A percentile compares a stretch with the other conserved stretches of the same genome.
These are phyloP conservation scores for Podaxis sp. DNA, from an alignment of 768 basidiomycete genomes.

Conservation along the genomic window DNA sequence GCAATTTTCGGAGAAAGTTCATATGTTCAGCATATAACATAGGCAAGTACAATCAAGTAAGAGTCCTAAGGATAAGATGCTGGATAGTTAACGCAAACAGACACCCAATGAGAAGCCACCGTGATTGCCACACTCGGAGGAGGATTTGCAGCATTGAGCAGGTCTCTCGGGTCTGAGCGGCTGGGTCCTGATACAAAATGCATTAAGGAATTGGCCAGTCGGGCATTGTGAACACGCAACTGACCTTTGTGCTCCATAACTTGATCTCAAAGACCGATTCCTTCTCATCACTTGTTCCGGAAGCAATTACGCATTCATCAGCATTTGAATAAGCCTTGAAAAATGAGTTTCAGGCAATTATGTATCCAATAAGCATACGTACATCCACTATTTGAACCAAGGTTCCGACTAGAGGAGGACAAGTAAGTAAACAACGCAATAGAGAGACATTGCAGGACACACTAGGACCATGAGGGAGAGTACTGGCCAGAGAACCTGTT, in stretches of 20 bases:
- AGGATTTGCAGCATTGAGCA: too few relatives aligned
- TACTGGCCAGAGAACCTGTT: neutral
- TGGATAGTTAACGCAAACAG: too few relatives aligned
- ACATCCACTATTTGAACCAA: neutral
- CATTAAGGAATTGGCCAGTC: neutral
- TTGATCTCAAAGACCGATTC: conserved; percentile 1
- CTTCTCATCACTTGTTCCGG: neutral
- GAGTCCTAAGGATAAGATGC: too few relatives aligned
- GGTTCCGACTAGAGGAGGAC: neutral
- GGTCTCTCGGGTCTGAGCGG: too few relatives aligned
- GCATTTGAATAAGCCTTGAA: neutral
- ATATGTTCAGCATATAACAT: too few relatives aligned
- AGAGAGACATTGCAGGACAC: neutral
- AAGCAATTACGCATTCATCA: neutral
- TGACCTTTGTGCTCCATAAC: neutral
- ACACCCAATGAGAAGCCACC: too few relatives aligned
- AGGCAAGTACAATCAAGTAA: too few relatives aligned
- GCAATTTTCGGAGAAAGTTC: too few relatives aligned
- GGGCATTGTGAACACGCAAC: neutral
- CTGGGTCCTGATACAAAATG: neutral
- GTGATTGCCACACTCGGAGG: too few relatives aligned
- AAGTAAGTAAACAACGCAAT: neutral
- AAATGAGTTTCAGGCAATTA: neutral
- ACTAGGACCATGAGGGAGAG: neutral
- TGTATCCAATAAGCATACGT: neutral